Conservation (phyloP, 768 basidiomycete genomes). For the Mycena crocata region DNA sequence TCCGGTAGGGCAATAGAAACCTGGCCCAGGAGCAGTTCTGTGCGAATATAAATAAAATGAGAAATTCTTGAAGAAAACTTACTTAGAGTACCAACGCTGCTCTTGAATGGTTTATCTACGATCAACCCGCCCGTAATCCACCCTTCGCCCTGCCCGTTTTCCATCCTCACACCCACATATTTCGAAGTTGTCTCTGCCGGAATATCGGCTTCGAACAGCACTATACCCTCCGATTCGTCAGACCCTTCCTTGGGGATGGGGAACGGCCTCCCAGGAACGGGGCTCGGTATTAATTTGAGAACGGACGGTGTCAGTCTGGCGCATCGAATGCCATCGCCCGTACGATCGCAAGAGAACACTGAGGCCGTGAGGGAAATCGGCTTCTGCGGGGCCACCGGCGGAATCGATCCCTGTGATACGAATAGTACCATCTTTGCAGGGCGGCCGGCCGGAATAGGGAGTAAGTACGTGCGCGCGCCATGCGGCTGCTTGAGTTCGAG, state of each 20-base stretch:
- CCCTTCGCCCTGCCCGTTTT: constrained; percentile 62
- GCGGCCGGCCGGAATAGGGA: constrained; percentile 53
- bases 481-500: constrained; percentile 59
- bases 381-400: constrained; percentile 61
- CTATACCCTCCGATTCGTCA: constrained; percentile 81
- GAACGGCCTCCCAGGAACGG: constrained; percentile 63
- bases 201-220: constrained; percentile 68
- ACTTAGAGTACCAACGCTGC: constrained; percentile 57
- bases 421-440: constrained; percentile 61
- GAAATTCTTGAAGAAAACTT: constrained; percentile 38
- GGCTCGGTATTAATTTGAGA: constrained; percentile 74
- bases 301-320: constrained; percentile 53
- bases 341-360: constrained; percentile 57
- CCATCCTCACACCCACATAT: constrained; percentile 67
- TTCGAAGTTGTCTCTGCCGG: constrained; percentile 24
- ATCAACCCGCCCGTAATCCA: constrained; percentile 73
- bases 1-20: constrained; percentile 49
- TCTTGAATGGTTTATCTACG: constrained; percentile 44
- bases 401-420: constrained; percentile 70
- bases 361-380: constrained; percentile 57
- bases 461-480: constrained; percentile 58
- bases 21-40: constrained; percentile 55
- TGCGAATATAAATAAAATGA: constrained; percentile 20
- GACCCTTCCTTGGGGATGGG: constrained; percentile 76
- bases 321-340: constrained; percentile 45